phyloP scores from a whole-genome alignment of 2,329 filamentous ascomycete species.

The Curvularia eragrostidis region DNA sequence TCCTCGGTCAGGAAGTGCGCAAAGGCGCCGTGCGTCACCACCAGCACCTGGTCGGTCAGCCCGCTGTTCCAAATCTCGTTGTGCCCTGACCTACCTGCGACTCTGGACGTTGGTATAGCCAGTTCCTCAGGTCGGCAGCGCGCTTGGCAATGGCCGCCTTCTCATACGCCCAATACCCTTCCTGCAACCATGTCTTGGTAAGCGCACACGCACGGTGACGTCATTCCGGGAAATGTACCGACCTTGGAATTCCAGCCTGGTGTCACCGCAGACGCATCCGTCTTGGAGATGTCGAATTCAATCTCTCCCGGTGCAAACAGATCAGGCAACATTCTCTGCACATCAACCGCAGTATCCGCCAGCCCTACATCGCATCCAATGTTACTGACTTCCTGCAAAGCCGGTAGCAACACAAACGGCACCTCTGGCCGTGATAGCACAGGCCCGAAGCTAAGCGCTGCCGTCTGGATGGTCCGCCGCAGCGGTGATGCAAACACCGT shows the following conservation, averaged over 20 bases:
- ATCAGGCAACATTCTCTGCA: slow-evolving; percentile 49
- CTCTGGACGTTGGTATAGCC: slow-evolving; percentile 39
- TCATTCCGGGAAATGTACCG: slow-evolving; percentile 6
- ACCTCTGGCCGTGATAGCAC: slow-evolving; percentile 45
- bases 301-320: slow-evolving; percentile 64
- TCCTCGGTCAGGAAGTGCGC: slow-evolving; percentile 86
- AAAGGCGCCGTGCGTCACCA: slow-evolving; percentile 84
- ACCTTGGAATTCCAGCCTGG: slow-evolving; percentile 76
- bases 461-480: slow-evolving; percentile 80
- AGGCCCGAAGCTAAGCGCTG: slow-evolving; percentile 71
- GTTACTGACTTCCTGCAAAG: slow-evolving; percentile 78
- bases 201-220: slow-evolving; percentile 8
- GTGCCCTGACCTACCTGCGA: slow-evolving; percentile 24
- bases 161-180: slow-evolving; percentile 43
- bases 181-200: slow-evolving; percentile 21
- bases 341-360: slow-evolving; percentile 49
- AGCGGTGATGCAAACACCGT: slow-evolving; percentile 80
- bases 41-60: slow-evolving; percentile 65
- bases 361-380: slow-evolving; percentile 77
- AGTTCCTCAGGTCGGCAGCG: slow-evolving; percentile 38
- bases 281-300: slow-evolving; percentile 53
- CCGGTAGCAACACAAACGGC: slow-evolving; percentile 69
- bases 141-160: slow-evolving; percentile 38
- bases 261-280: slow-evolving; percentile 69
- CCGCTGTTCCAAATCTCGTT: background rate